Evolutionary conservation across 2,329 filamentous ascomycete species (phyloP).

Genomic region (Lecanicillium sp.): DNA sequence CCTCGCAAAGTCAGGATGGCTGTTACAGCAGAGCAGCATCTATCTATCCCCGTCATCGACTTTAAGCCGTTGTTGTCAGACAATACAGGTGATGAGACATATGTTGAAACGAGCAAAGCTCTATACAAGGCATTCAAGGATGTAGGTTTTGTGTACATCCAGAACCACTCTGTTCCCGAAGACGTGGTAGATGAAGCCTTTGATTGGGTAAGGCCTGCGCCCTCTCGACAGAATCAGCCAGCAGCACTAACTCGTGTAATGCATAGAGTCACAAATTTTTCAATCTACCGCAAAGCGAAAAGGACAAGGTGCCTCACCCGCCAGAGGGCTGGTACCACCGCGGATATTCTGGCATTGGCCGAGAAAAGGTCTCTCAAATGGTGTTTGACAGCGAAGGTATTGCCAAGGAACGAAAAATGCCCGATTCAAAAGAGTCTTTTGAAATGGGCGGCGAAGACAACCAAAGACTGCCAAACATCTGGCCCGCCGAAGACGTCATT

Average conservation of each 20-base stretch:
- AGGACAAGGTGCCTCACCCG: conserved; percentile 23
- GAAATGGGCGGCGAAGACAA: conserved; percentile 29
- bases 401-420: conserved; percentile 13
- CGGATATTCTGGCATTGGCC: conserved; percentile 26
- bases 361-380: conserved; percentile 25
- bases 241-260: neutral
- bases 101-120: conserved; percentile 10
- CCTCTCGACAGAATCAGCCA: neutral
- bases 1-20: too few species aligned
- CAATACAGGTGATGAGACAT: too few species aligned
- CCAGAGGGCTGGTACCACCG: conserved; percentile 26
- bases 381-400: conserved; percentile 15
- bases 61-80: too few species aligned
- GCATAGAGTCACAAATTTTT: conserved; percentile 22
- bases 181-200: conserved; percentile 30
- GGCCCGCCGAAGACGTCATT: conserved; percentile 17
- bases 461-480: conserved; percentile 19
- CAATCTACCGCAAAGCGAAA: conserved; percentile 20
- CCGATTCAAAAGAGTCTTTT: conserved; percentile 29
- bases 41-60: too few species aligned
- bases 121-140: conserved; percentile 22
- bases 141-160: conserved; percentile 25
- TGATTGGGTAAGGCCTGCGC: conserved; percentile 17
- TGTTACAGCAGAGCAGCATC: too few species aligned
- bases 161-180: conserved; percentile 25